Evolutionary conservation across 345 rosid species (phyloP), one percentile per base, ranked within the genome.

Genomic region (Cardamine occulta): DNA sequence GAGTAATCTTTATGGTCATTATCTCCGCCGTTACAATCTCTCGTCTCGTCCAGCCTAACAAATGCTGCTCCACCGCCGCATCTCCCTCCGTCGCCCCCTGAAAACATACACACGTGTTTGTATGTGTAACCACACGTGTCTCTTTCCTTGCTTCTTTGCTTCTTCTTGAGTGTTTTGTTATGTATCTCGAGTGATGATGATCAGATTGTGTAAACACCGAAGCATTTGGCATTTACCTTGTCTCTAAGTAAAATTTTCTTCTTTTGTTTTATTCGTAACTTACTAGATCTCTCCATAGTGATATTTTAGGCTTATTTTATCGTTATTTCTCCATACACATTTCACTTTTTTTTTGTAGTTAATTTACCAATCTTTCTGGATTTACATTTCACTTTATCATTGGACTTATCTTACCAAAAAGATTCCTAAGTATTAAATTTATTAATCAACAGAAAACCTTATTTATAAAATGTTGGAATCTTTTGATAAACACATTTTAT

Each of bases 1-100:
- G 90, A 5, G 86, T 95, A 7, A 17, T 76, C 24, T 83, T 92
- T 52, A 85, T 90, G 87, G 31, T 90, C 39, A 9, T 87, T 56
- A 89, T 95, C 73, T 73, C 87, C 6, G 76, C 45, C 31, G 21
- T 83, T 2, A 83, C 97, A 44, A 90, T 87, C 45, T 21, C 84
- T 61, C 87, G 85, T 64, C 87, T 91, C 42, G 52, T 34, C 8
- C 57, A 79, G 13, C 66, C 81, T 44, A 73, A 61, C 0, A 72
- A 72, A 57, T 29, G 23, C 48, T 57, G 74, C 39, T 15, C 70
- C 53, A 55, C 70, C 61, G 42, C 58, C 45, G 58, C 74, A 45
- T 17, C 77, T 59, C 45, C 68, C 26, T 78, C 77, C 44, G 42
- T 52, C 2, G 49, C 52, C 7, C 77, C 78, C 8, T 78, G 52